Evolutionary conservation across 371 early-diverging fungal genomes (phyloP).

Genomic region (Mortierella sp.): DNA sequence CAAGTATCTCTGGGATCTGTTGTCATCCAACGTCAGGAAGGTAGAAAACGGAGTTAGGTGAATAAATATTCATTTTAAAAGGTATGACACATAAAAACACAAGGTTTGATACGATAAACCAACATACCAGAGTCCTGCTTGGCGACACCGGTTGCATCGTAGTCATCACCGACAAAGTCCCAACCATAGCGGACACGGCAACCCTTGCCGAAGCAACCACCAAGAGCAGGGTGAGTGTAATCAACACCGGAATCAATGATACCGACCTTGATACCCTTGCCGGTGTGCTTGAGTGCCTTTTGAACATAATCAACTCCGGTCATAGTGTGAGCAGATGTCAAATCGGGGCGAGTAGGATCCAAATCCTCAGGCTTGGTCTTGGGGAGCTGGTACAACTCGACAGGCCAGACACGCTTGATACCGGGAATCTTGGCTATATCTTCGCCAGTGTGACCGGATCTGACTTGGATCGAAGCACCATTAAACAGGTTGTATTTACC

Average conservation of each 20-base stretch:
- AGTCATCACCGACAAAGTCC: constrained; percentile 71
- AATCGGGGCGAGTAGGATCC: constrained; percentile 14
- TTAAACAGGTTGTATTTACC: constrained; percentile 40
- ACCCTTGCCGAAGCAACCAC: constrained; percentile 75
- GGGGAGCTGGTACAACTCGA: constrained; percentile 30
- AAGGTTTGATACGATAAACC: background rate
- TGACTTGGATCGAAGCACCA: constrained; percentile 45
- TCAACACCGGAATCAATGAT: constrained; percentile 69
- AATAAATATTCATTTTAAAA: no score
- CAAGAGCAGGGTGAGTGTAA: constrained; percentile 79
- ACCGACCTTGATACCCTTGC: constrained; percentile 79
- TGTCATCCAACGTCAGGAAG: background rate
- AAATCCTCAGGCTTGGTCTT: constrained; percentile 23
- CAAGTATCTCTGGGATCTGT: constrained; percentile 31
- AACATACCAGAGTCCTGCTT: constrained; percentile 55
- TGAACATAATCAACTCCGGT: constrained; percentile 73
- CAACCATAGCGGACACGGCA: constrained; percentile 73
- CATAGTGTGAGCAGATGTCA: constrained; percentile 63
- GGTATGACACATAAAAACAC: background rate
- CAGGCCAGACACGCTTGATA: constrained; percentile 50
- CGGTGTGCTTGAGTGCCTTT: constrained; percentile 61
- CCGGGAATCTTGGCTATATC: constrained; percentile 40
- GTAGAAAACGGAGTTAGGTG: background rate
- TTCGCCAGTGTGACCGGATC: constrained; percentile 33
- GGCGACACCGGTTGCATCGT: constrained; percentile 18